Evolutionary conservation across 305 asterid species (phyloP), one percentile per base, ranked within the genome.

Genomic region (Fraxinus baroniana): DNA sequence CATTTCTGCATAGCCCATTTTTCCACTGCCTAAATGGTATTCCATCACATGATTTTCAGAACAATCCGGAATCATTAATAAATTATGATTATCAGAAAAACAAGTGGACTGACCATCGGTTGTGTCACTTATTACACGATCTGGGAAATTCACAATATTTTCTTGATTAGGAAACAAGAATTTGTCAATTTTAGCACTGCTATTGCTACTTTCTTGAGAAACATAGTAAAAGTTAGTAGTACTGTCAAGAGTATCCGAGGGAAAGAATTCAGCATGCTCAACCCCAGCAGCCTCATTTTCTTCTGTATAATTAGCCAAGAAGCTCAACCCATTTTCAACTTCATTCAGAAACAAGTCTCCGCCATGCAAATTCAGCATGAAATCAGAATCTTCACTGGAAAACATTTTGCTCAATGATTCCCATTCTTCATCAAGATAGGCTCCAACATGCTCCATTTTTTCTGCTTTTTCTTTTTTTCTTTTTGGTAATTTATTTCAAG

Each of bases 381-480:
- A 87, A 83, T 92, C 86, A 7, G 88, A 83, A 80, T 87, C 86
- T 36, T 89, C 93, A 74, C 46, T 72, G 0, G 91, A 84, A 46
- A 94, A 92, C 82, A 93, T 78, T 80, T 82, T 90, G 91, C 88
- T 89, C 80, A 92, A 72, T 77, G 92, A 84, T 30, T 90, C 98
- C 92, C 91, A 93, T 82, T 94, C 98, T 83, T 94, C 95, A 81
- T 92, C 94, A 81, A 89, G 71, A 81, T 86, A 89, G 74, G 88
- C 81, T 82, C 89, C 92, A 75, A 85, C 20, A 39, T 86, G 64
- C 83, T 91, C 97, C 95, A 94, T 91, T 73, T 84, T n/a, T 8
- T 15, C 8, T 24, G 5, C 57, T 13, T 46, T 44, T 44, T 44
- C 41, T 24, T 32, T 73, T 49, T 10, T 10, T 76, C 46, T 80